phyloP scores from a whole-genome alignment of 179 eudicot genomes.

The Gypsophila paniculata region DNA sequence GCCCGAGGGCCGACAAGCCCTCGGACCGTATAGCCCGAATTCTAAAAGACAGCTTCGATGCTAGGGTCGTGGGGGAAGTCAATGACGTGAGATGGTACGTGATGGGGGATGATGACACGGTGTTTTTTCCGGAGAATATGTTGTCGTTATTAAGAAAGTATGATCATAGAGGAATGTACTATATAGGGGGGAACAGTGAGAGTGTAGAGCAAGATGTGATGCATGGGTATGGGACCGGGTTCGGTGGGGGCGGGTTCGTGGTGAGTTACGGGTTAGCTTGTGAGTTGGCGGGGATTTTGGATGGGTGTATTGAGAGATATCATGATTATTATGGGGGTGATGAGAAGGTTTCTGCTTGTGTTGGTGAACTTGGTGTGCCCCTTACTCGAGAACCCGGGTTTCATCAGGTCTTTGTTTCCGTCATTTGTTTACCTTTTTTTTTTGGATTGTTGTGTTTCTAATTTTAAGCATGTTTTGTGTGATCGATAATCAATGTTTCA shows the following conservation, averaged over 20 bases:
- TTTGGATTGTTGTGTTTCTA: too few species aligned
- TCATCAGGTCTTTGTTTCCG: conserved; percentile 53
- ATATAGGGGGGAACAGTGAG: conserved; percentile 68
- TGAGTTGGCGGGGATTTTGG: conserved; percentile 42
- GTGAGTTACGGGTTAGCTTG: conserved; percentile 62
- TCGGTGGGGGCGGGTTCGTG: conserved; percentile 90
- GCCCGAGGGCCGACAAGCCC: conserved; percentile 21
- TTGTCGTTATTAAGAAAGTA: conserved; percentile 54
- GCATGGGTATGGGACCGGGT: conserved; percentile 75
- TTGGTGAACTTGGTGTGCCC: conserved; percentile 73
- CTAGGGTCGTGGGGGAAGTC: conserved; percentile 31
- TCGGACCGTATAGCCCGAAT: conserved; percentile 81
- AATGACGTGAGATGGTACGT: conserved; percentile 87
- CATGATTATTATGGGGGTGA: conserved; percentile 71
- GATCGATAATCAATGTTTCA: too few species aligned
- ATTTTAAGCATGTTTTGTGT: too few species aligned
- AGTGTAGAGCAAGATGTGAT: conserved; percentile 78
- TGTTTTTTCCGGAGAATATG: conserved; percentile 61
- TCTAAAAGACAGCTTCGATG: conserved; percentile 44
- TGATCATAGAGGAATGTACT: conserved; percentile 62
- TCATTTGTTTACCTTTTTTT: too few species aligned
- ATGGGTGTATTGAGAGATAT: conserved; percentile 68
- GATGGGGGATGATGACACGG: conserved; percentile 98
- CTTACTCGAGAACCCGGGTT: conserved; percentile 75
- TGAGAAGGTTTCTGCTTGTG: conserved; percentile 81